A percentile compares a stretch with the other conserved stretches of the same genome.
These are phyloP conservation scores for Pecoramyces ruminantium DNA, from an alignment of 192 early-diverging fungal species.

Conservation along the genomic window DNA sequence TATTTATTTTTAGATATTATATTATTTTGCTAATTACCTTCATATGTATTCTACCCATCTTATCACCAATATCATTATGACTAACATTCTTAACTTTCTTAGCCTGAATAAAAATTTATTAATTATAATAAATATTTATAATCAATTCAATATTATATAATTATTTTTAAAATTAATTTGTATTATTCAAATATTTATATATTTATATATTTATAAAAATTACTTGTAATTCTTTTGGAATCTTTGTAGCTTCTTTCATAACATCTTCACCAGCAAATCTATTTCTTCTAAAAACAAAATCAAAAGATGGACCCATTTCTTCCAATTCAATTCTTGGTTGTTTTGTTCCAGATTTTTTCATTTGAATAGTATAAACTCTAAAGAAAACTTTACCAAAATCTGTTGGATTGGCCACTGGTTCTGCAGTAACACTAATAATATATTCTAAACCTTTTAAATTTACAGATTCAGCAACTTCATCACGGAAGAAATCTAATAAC, in stretches of 20 bases:
- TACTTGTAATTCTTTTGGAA: slow-evolving; percentile 77
- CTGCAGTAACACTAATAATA: slow-evolving; percentile 68
- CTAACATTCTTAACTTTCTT: slow-evolving; percentile 89
- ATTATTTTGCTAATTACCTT: too few species aligned
- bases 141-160: neutral
- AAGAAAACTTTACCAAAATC: slow-evolving; percentile 56
- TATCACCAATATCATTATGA: slow-evolving; percentile 77
- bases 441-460: slow-evolving; percentile 78
- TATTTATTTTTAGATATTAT: too few species aligned
- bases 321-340: slow-evolving; percentile 77
- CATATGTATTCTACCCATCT: slow-evolving; percentile 79
- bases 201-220: neutral
- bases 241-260: slow-evolving; percentile 60
- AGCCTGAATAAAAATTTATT: slow-evolving; percentile 14
- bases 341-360: slow-evolving; percentile 77
- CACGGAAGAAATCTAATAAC: slow-evolving; percentile 78
- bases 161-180: neutral
- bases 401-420: slow-evolving; percentile 18
- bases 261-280: slow-evolving; percentile 56
- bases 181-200: neutral
- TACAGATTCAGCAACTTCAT: slow-evolving; percentile 54
- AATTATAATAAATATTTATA: neutral
- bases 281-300: slow-evolving; percentile 61
- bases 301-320: slow-evolving; percentile 83
- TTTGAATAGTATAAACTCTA: slow-evolving; percentile 56